These are phyloP conservation scores for Nelumbo lutea DNA, from an alignment of 164 flowering plant species.

Conservation along the genomic window DNA sequence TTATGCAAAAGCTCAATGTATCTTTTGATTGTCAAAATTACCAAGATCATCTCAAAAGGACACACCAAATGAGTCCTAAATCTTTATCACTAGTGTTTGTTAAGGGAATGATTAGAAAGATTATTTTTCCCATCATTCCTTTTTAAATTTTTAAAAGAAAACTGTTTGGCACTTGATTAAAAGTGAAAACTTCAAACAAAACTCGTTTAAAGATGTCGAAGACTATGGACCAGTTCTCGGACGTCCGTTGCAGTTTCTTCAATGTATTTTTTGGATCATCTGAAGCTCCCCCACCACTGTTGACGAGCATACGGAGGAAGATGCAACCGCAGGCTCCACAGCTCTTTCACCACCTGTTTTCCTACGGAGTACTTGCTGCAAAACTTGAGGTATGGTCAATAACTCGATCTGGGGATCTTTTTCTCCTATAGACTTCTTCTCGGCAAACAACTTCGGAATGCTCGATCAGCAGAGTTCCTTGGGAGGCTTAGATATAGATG, in stretches of 20 bases:
- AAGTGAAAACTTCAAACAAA: too few relatives aligned
- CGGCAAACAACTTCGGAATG: slow-evolving; percentile 21
- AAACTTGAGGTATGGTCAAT: slow-evolving; percentile 22
- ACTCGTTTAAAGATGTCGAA: too few relatives aligned
- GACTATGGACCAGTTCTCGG: too few relatives aligned
- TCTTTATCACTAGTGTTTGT: too few relatives aligned
- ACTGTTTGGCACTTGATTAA: too few relatives aligned
- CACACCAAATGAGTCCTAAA: too few relatives aligned
- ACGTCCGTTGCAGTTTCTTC: slow-evolving; percentile 24
- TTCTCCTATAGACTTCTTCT: slow-evolving; percentile 27
- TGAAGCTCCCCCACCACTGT: slow-evolving; percentile 49
- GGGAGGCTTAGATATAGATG: slow-evolving; percentile 18
- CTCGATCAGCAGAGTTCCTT: slow-evolving; percentile 24
- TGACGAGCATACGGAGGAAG: slow-evolving; percentile 83
- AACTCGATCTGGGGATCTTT: slow-evolving; percentile 20
- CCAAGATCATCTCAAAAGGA: too few relatives aligned
- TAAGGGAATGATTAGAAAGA: too few relatives aligned
- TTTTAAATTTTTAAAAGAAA: too few relatives aligned
- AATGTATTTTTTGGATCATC: slow-evolving; percentile 34
- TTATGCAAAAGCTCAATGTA: too few relatives aligned
- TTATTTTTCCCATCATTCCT: too few relatives aligned
- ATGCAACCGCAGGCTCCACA: slow-evolving; percentile 46
- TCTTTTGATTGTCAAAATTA: too few relatives aligned
- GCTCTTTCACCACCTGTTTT: slow-evolving; percentile 33
- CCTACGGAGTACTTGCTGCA: slow-evolving; percentile 27